A percentile compares a stretch with the other conserved stretches of the same genome.
Conservation (phyloP, 257 asterid species). For the Jacaranda mimosifolia region DNA sequence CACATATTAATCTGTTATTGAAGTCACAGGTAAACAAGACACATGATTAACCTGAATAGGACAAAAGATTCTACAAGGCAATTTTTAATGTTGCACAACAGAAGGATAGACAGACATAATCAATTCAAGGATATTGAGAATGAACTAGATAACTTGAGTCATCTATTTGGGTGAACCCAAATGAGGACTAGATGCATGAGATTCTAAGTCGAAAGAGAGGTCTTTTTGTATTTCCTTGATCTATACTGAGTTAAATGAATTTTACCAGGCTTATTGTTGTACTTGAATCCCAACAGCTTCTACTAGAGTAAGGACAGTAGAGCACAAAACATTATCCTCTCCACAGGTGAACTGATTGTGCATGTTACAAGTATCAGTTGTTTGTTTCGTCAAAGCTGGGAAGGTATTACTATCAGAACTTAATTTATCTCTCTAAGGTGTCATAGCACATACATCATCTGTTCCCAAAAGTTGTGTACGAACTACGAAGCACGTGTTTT, state of each 20-base stretch:
- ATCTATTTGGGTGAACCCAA: background rate
- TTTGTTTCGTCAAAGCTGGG: background rate
- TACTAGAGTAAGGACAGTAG: background rate
- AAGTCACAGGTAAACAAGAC: too few relatives aligned
- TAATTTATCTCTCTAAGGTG: background rate
- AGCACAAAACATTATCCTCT: background rate
- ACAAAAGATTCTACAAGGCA: too few relatives aligned
- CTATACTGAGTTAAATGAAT: background rate
- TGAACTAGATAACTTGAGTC: background rate
- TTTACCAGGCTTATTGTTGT: background rate
- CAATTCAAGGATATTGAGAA: background rate
- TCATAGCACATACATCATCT: background rate
- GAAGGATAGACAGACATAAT: background rate
- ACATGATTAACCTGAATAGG: too few relatives aligned
- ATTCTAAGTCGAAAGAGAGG: too few relatives aligned
- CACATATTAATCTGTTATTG: too few relatives aligned
- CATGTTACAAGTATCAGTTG: background rate
- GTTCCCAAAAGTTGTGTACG: constrained; percentile 2
- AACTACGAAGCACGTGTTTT: background rate
- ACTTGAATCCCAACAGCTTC: background rate
- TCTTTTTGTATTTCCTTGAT: background rate
- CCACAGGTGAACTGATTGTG: background rate
- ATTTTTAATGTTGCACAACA: background rate
- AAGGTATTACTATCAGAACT: background rate
- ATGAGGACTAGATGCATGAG: background rate